Base-by-base conservation (phyloP, 2,329 filamentous ascomycete species). In the Mariannaea elegans region DNA sequence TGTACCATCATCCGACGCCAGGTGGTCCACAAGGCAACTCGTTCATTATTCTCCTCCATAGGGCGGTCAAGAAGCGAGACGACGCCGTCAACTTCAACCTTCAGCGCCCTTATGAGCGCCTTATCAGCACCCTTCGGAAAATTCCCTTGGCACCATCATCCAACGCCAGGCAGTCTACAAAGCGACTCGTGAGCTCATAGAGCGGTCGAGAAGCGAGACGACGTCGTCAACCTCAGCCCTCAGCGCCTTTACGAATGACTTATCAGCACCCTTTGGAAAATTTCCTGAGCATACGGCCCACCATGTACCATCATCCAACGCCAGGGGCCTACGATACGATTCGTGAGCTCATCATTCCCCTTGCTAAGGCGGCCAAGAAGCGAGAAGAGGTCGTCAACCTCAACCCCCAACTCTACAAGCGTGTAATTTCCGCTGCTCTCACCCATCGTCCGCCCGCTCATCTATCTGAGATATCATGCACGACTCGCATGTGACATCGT, bases 161-260 rank as follows among this genome's bases (percentile, higher is more conserved):
- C 82, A 90, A 72, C 84, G 87, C 1, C 74, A 82, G 41, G 73
- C n/a, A 7, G 75, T 89, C 23, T 87, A 82, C 67, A 76, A 81
- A 9, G 77, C 84, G 0, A 82, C 84, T 2, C 69, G 78, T 34
- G 77, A 81, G 57, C 77, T 90, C 27, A 70, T 88, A 70, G 73
- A 2, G 77, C 78, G 31, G 72, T 87, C 13, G 70, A 78, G 2
- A 73, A 75, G 21, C 67, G 73, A 0, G 72, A 76, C 16, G 72
- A 82, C 36, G 66, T 76, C 7, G 64, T 80, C 32, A 81, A 82
- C 49, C 72, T 90, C 18, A 87, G 86, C 65, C 86, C 87, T 0
- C 87, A 90, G 74, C 83, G 88, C 13, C 84, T 86, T 2, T 90
- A 84, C 56, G 88, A 90, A 75, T 87, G 82, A 70, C 77, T 90